Evolutionary conservation across 2,329 filamentous ascomycete species (phyloP).

Genomic region (Paraphoma chrysanthemicola): DNA sequence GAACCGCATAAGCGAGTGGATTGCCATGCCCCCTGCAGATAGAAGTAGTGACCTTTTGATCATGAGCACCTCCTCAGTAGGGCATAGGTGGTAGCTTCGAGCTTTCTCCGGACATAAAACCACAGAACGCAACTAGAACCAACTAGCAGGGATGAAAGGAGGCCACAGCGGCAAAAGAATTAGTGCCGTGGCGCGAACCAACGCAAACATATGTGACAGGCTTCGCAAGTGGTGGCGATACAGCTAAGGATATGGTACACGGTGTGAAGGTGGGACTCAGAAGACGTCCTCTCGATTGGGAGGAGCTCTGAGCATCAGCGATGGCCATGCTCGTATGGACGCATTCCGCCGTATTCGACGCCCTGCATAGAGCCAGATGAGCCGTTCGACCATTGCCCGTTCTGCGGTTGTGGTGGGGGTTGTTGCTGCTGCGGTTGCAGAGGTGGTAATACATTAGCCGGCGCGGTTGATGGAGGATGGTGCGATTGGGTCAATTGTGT

Average conservation of each 20-base stretch:
- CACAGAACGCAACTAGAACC: not conserved
- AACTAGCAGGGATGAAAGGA: not conserved
- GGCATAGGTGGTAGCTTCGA: too few species aligned
- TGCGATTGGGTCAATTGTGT: conserved; percentile 50
- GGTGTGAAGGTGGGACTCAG: not conserved
- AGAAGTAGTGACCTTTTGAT: too few species aligned
- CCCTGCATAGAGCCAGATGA: conserved; percentile 53
- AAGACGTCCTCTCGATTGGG: not conserved
- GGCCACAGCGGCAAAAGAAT: not conserved
- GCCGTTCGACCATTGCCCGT: conserved; percentile 33
- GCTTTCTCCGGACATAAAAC: too few species aligned
- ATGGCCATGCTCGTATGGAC: conserved; percentile 46
- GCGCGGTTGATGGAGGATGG: conserved; percentile 36
- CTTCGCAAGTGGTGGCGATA: not conserved
- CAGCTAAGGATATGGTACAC: not conserved
- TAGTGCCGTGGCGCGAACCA: not conserved
- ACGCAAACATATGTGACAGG: not conserved
- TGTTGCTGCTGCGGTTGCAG: conserved; percentile 47
- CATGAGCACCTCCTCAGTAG: too few species aligned
- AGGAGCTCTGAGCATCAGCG: conserved; percentile 17
- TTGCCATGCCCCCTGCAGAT: too few species aligned
- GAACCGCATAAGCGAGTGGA: too few species aligned
- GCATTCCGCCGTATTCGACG: conserved; percentile 53
- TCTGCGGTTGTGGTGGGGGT: conserved; percentile 37
- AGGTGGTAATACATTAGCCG: conserved; percentile 45